Evolutionary conservation across 2,329 filamentous ascomycete species (phyloP), one percentile per base, ranked within the genome.

Genomic region (Beauveria sp.): DNA sequence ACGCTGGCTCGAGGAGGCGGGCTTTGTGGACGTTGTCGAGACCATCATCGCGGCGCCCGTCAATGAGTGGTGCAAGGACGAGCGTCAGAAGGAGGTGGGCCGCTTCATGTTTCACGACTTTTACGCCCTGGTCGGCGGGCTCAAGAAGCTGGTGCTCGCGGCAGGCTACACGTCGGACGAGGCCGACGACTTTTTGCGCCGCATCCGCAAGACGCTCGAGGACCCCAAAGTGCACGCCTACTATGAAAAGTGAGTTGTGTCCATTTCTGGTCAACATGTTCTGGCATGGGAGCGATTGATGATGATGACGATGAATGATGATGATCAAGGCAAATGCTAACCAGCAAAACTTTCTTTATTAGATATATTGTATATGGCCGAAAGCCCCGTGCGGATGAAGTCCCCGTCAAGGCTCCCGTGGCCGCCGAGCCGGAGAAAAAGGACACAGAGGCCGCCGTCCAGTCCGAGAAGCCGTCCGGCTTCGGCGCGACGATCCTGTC

Each of bases 391-490:
- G 50, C 58, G 14, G 58, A 54, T 9, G 58, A 61, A 31, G 76
- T 79, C 7, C 80, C 81, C 3, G 68, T 80, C 14, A 66, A 71
- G 2, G 68, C 74, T 6, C 74, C 76, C 1, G 72, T 72, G 34
- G 34, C 34, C 45, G 71, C 74, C 24, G 76, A 60, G 14, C n/a
- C 26, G 2, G 49, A 51, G 48, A 48, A 60, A 6, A 18, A 31
- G 18, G 51, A 10, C 22, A 51, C 18, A 16, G 45, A 59, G 31
- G 18, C 16, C 8, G 34, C 16, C 16, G 46, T 38, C 18, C 31
- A 18, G 20, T 26, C 12, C 24, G 56, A 50, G 16, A 22, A 51
- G 56, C 20, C 38, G n/a, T 8, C 38, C 40, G 46, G 18, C n/a
- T n/a, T 60, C 8, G n/a, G 24, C 22, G 48, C 42, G 5, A 45